Conservation (phyloP, 768 basidiomycete genomes). For the Dacryopinax primogenitus region DNA sequence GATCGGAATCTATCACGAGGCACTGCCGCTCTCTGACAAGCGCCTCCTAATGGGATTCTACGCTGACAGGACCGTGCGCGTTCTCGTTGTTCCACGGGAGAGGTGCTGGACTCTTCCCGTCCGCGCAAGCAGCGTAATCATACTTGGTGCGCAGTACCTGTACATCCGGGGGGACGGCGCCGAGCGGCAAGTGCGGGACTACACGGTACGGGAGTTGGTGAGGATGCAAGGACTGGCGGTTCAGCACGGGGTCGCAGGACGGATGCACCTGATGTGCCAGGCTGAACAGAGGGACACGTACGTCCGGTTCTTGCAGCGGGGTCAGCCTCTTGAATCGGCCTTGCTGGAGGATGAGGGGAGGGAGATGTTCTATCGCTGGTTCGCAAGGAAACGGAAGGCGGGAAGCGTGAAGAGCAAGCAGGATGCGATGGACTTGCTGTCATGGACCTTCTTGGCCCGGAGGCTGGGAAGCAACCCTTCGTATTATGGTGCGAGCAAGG, state of each 20-base stretch:
- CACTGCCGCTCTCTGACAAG: conserved; percentile 53
- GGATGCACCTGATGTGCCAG: conserved; percentile 82
- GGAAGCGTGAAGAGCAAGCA: conserved; percentile 41
- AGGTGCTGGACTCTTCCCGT: conserved; percentile 84
- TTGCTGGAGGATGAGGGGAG: conserved; percentile 36
- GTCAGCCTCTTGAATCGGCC: conserved; percentile 77
- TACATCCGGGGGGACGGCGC: conserved; percentile 26
- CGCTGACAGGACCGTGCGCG: conserved; percentile 61
- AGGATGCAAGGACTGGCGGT: conserved; percentile 87
- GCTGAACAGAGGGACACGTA: conserved; percentile 71
- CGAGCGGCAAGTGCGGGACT: conserved; percentile 65
- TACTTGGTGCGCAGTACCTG: conserved; percentile 86
- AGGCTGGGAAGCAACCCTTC: conserved; percentile 67
- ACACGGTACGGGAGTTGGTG: conserved; percentile 65
- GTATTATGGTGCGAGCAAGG: conserved; percentile 55
- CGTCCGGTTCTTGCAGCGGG: conserved; percentile 72
- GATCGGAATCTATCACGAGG: conserved; percentile 75
- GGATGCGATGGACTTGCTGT: conserved; percentile 60
- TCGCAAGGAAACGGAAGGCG: conserved; percentile 29
- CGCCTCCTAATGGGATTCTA: conserved; percentile 67
- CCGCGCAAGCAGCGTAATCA: conserved; percentile 64
- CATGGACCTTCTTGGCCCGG: conserved; percentile 66
- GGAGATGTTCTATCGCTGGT: conserved; percentile 37
- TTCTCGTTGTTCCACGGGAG: conserved; percentile 71
- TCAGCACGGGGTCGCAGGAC: conserved; percentile 37